A percentile compares a stretch with the other conserved stretches of the same genome.
These are phyloP conservation scores for Trametes maxima DNA, from an alignment of 768 basidiomycete genomes.

Conservation along the genomic window DNA sequence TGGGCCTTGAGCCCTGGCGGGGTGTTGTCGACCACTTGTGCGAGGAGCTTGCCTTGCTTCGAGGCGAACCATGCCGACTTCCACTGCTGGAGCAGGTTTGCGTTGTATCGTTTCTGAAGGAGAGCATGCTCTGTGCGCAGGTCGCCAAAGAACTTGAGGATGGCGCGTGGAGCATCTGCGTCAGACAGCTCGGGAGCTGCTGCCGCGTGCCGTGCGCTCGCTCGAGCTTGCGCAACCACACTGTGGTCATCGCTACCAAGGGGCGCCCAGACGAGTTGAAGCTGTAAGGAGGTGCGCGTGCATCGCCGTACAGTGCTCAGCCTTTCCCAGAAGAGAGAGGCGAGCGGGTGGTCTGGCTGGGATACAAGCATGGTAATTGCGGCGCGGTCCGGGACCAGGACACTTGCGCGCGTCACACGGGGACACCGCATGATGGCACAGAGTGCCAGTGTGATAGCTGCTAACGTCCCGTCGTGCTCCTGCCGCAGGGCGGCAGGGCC, in stretches of 20 bases:
- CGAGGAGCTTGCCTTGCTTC: neutral
- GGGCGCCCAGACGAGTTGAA: conserved; percentile 1
- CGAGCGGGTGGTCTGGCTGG: neutral
- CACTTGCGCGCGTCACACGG: neutral
- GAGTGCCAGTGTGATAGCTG: conserved; percentile 4
- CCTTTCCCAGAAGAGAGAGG: neutral
- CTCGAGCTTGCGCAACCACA: neutral
- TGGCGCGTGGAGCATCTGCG: neutral
- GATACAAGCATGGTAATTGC: neutral
- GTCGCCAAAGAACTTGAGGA: neutral
- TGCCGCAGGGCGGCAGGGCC: neutral
- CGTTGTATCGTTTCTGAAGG: neutral
- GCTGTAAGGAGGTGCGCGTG: neutral
- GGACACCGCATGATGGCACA: neutral
- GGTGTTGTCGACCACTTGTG: neutral
- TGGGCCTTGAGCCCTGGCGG: neutral
- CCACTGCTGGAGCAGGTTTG: neutral
- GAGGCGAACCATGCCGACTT: neutral
- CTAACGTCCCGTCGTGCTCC: neutral
- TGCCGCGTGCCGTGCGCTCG: neutral
- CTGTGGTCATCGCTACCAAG: neutral
- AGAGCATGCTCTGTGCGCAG: neutral
- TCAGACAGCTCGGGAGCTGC: neutral
- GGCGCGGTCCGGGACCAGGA: conserved; percentile 9
- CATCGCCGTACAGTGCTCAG: neutral